A percentile compares a stretch with the other conserved stretches of the same genome.
Evolutionary conservation across 2,329 filamentous ascomycete genomes (phyloP).

Genomic region (Sclerotinia nivalis): DNA sequence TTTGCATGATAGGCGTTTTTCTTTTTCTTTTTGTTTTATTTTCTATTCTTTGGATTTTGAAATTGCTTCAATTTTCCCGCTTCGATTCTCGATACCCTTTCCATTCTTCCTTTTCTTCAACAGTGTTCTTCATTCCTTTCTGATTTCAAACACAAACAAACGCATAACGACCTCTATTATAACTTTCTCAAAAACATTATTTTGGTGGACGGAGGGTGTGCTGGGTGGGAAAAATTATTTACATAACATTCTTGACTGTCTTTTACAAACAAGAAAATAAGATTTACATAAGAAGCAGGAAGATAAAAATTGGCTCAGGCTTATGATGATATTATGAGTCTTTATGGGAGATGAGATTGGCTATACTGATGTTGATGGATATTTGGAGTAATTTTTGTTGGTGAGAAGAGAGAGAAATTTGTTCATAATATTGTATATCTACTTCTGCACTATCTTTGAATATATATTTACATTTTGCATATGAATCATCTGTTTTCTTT

Average conservation of each 20-base stretch:
- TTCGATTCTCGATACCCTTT: conserved; percentile 32
- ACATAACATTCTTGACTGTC: conserved; percentile 17
- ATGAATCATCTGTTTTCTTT: neutral
- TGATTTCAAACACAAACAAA: conserved; percentile 21
- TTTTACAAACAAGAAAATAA: conserved; percentile 10
- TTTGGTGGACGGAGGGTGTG: conserved; percentile 6
- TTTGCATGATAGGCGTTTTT: conserved; percentile 25
- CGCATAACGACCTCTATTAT: conserved; percentile 15
- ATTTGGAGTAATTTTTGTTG: conserved; percentile 4
- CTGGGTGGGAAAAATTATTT: conserved; percentile 3
- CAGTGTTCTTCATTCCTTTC: conserved; percentile 14
- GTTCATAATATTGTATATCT: conserved; percentile 37
- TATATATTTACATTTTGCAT: conserved; percentile 13
- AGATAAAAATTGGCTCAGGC: conserved; percentile 17
- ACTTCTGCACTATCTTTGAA: conserved; percentile 34
- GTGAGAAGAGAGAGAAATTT: conserved; percentile 14
- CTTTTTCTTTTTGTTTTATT: neutral
- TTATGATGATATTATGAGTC: conserved; percentile 25
- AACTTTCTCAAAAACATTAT: conserved; percentile 18
- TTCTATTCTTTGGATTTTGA: conserved; percentile 1
- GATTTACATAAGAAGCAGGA: conserved; percentile 11
- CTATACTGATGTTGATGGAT: conserved; percentile 13
- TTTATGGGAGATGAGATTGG: conserved; percentile 20
- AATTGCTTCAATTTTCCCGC: conserved; percentile 11
- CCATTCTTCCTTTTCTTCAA: conserved; percentile 11